Evolutionary conservation across 331 rosid species (phyloP).

Genomic region (Quercus tomentella): DNA sequence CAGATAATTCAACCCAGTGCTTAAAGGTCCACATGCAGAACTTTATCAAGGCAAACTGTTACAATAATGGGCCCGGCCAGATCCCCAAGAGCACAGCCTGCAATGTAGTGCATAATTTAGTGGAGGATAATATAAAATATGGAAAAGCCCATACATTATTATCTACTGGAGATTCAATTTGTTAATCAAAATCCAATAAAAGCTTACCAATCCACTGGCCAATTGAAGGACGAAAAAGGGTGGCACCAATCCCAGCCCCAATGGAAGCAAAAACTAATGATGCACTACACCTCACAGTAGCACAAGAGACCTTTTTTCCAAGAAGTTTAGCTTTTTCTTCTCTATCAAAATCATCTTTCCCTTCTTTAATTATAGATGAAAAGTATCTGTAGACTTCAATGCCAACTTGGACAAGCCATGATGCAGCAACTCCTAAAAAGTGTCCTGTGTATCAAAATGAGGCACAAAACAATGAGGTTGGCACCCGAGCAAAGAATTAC

Average conservation of each 20-base stretch:
- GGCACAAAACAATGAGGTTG: conserved; percentile 19
- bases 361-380: conserved; percentile 23
- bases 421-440: conserved; percentile 77
- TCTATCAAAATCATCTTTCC: conserved; percentile 29
- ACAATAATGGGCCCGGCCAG: conserved; percentile 46
- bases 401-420: conserved; percentile 76
- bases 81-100: conserved; percentile 69
- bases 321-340: conserved; percentile 37
- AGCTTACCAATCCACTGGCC: conserved; percentile 92
- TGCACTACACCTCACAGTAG: conserved; percentile 58
- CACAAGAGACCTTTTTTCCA: conserved; percentile 43
- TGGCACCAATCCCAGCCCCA: conserved; percentile 88
- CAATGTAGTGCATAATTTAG: background rate
- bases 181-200: background rate
- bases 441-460: conserved; percentile 47
- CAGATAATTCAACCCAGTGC: conserved; percentile 1
- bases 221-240: conserved; percentile 56
- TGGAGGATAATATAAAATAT: background rate
- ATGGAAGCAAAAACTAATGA: conserved; percentile 77
- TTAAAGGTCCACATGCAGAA: conserved; percentile 26
- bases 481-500: conserved; percentile 10
- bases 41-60: conserved; percentile 25
- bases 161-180: background rate
- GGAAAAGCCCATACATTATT: conserved; percentile 1
- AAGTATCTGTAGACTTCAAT: conserved; percentile 54